Base-by-base conservation (phyloP, 345 rosid species). In the Camelina neglecta region DNA sequence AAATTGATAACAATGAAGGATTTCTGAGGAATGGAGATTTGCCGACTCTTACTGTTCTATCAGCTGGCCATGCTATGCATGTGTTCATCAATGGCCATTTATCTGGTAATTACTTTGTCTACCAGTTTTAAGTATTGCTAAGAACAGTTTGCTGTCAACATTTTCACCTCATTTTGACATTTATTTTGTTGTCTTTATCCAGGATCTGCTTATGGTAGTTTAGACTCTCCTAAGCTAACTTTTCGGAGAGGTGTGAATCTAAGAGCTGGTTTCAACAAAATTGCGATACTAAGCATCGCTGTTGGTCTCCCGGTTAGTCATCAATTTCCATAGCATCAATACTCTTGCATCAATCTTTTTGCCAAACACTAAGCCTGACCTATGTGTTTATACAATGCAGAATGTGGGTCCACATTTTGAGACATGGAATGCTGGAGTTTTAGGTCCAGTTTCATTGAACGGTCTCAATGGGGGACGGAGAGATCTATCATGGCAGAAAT, bases 331-430 rank as follows among this genome's bases (percentile, higher is more conserved):
- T 48, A 61, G 50, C 66, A 67, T 61, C 53, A 23, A 36, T 26
- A 33, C 55, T 31, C 31, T 67, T 65, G n/a, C 10, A 5, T 57
- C 7, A 12, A 56, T 72, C 39, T 33, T 66, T 53, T n/a, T 47
- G 31, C 54, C 45, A 54, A 47, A 13, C 29, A 54, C 53, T 8
- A 45, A 60, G 71, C 15, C 62, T 1, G 1, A 23, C 8, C 10
- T 15, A 73, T 55, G 57, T 84, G 72, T 45, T 47, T 29, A 72
- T 53, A 36, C 73, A 33, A 55, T 57, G 73, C 85, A 96, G 99
- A 96, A 96, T 75, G 95, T 96, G 31, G 99, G 99, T 73, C 97
- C 96, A 38, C 99, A 93, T 83, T 96, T 86, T 65, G 99, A 96
- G 90, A 91, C 88, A 72, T 96, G 98, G 98, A 96, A 96, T 79